Evolutionary conservation across 2,329 filamentous ascomycete species (phyloP), one percentile per base, ranked within the genome.

Genomic region (Shiraia bambusicola): DNA sequence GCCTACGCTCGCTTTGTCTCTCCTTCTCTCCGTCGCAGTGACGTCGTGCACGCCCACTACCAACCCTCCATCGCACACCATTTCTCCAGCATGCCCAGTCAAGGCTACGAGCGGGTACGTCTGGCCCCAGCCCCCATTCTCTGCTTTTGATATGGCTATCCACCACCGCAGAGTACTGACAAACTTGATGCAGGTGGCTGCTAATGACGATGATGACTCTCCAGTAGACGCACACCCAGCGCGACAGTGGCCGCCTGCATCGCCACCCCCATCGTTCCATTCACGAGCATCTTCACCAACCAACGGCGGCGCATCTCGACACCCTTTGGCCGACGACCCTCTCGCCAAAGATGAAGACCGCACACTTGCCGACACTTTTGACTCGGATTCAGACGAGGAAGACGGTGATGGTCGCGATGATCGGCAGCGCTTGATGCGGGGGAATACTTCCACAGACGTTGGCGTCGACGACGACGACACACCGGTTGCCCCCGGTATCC

Each of bases 311-410:
- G 69, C 74, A 14, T 73, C 76, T 32, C 71, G 73, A 47, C 76
- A 75, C 40, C 72, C 72, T 72, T 76, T 75, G 68, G 74, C 76
- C 37, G 71, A 76, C 49, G 75, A 79, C 53, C 74, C 75, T 28
- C 68, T 74, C 42, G 63, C 68, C 40, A 72, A 70, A 54, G 75
- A 80, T 44, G 86, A 89, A 47, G 84, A 95, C 59, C 78, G 86
- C 48, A 85, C 88, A n/a, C 79, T 98, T 11, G 88, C 88, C 56
- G 92, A 97, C 65, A 90, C 93, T 1, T 98, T 98, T 68, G 92
- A 89, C 65, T 70, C 70, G 9, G 87, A 86, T 54, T 86, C 84
- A 49, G 88, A 86, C 47, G 78, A 76, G 50, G 47, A 58, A 13
- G 84, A 78, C 40, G 81, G 83, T 47, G 75, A 84, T 62, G 86